A percentile compares a stretch with the other conserved stretches of the same genome.
phyloP scores from a whole-genome alignment of 805 yeast species.

The Saccharomycopsis oosterbeekiorum region DNA sequence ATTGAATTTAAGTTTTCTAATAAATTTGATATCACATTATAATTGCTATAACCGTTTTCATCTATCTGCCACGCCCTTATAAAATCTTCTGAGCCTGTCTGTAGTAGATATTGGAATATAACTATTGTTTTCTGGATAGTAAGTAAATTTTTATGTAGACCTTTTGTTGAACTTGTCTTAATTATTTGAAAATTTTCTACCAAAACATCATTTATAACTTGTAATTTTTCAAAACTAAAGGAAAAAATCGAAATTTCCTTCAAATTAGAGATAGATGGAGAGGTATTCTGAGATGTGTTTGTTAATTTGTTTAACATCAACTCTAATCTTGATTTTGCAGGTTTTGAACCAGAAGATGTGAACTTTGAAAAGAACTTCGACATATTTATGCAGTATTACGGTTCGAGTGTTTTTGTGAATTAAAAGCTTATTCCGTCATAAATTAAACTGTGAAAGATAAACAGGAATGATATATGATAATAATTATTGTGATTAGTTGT shows the following conservation, averaged over 20 bases:
- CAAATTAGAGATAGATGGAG: conserved; percentile 16
- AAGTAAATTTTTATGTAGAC: conserved; percentile 6
- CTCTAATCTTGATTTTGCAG: conserved; percentile 8
- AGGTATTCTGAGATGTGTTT: conserved; percentile 5
- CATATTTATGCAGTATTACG: background rate
- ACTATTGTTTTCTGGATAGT: conserved; percentile 14
- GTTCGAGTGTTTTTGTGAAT: too few relatives aligned
- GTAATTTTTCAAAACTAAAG: conserved; percentile 7
- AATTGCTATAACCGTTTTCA: background rate
- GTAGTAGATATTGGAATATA: conserved; percentile 17
- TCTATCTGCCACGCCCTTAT: conserved; percentile 9
- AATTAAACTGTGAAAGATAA: too few relatives aligned
- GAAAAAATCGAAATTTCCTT: conserved; percentile 18
- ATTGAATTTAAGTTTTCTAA: conserved; percentile 11
- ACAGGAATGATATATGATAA: background rate
- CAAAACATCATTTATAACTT: conserved; percentile 8
- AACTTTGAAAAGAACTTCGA: conserved; percentile 11
- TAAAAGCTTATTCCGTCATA: too few relatives aligned
- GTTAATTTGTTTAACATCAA: conserved; percentile 10
- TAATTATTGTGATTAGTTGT: too few relatives aligned
- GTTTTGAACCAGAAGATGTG: background rate
- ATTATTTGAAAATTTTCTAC: conserved; percentile 12
- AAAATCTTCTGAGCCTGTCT: conserved; percentile 19
- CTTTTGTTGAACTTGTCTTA: conserved; percentile 12
- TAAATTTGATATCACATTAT: conserved; percentile 2